Conservation (phyloP, 441 rosid genomes). For the Melastoma candidum region DNA sequence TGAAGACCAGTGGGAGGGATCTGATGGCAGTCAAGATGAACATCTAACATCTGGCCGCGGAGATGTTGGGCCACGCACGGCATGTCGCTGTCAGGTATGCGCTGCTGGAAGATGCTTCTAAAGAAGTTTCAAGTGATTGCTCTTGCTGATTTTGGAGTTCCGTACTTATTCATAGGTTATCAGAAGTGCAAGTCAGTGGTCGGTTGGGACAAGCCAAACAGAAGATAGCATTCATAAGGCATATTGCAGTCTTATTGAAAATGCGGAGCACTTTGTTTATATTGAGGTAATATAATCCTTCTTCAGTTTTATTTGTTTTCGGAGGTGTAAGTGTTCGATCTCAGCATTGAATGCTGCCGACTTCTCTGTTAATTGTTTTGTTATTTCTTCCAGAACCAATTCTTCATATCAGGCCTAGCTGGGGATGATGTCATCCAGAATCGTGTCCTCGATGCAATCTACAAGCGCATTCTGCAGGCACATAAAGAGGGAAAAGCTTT, state of each 20-base stretch:
- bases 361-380: slow-evolving; percentile 15
- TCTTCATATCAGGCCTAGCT: slow-evolving; percentile 98
- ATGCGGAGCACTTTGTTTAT: slow-evolving; percentile 1
- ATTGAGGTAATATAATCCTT: background rate
- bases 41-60: slow-evolving; percentile 51
- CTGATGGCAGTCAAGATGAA: too few species aligned
- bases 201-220: slow-evolving; percentile 76
- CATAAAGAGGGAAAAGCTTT: slow-evolving; percentile 76
- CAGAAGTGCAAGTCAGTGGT: slow-evolving; percentile 99
- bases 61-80: slow-evolving; percentile 82
- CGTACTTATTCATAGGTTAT: slow-evolving; percentile 41
- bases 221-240: slow-evolving; percentile 11
- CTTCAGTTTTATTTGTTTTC: background rate
- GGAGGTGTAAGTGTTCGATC: background rate
- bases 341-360: too few species aligned
- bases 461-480: slow-evolving; percentile 73
- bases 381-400: slow-evolving; percentile 84
- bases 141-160: slow-evolving; percentile 1
- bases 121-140: too few species aligned
- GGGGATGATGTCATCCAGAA: slow-evolving; percentile 79
- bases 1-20: slow-evolving; percentile 40
- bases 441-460: slow-evolving; percentile 85
- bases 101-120: background rate
- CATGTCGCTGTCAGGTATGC: slow-evolving; percentile 93
- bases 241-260: slow-evolving; percentile 3